Base-by-base conservation (phyloP, 805 yeast genomes). In the Candida manassasensis region DNA sequence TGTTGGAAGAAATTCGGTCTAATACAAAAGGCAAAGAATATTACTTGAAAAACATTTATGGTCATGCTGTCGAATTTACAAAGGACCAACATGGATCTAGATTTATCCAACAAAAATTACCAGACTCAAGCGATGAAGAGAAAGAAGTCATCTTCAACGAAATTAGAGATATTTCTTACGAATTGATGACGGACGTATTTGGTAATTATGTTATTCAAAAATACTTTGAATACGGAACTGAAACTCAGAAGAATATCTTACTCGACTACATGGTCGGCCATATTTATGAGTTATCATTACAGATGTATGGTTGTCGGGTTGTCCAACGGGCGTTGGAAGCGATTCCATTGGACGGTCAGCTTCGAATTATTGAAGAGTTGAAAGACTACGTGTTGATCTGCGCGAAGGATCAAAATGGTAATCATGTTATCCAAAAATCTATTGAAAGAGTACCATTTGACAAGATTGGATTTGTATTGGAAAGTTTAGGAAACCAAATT, bases 241-340 rank as follows among this genome's bases (percentile, higher is more conserved):
- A 60, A 17, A 71, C 77, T 16, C 97, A 90, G 55, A 78, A 74
- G 50, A 69, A 75, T 21, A 70, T 81, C 9, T 66, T 93, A 43
- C 75, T 86, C 35, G 80, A 74, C 26, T 68, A 71, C 36, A 82
- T 88, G 88, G 68, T 69, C 37, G 87, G 89, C 6, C 81, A 81
- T 34, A 77, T 93, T 52, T 73, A 83, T 42, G 73, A 71, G 14
- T 66, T 93, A 37, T 83, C 96, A 0, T 61, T 88, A 52, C 97
- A 93, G 53, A 90, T 90, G 96, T 93, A 93, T 58, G 97, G 97
- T 2, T 93, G 99, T 57, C 74, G 99, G 45, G 98, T 93, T 32
- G 94, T 93, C 22, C 99, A 93, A 61, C 75, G 87, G 52, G 97
- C 97, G 1, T 68, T 93, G 36, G 96, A 86, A 55, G 79, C 77